Evolutionary conservation across 495 filamentous ascomycete species (phyloP).

Genomic region (Neurospora sp.): DNA sequence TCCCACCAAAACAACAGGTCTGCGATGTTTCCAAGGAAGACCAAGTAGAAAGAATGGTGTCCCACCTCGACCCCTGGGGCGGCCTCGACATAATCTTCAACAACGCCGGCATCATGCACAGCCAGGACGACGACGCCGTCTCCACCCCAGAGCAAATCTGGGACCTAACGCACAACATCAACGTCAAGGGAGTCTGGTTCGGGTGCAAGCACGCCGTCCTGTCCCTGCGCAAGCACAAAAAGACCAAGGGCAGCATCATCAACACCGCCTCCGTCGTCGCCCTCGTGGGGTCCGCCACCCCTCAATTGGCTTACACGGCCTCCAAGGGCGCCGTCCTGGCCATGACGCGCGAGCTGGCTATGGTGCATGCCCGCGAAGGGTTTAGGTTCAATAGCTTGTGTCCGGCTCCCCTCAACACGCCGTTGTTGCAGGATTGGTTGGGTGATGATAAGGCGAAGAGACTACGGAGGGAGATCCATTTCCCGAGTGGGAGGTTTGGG

Average conservation of each 20-base stretch:
- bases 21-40: constrained; percentile 61
- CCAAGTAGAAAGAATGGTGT: constrained; percentile 62
- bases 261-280: constrained; percentile 94
- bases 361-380: constrained; percentile 77
- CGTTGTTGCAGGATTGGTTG: constrained; percentile 88
- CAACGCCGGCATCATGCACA: constrained; percentile 98
- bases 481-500: constrained; percentile 89
- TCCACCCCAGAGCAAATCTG: constrained; percentile 83
- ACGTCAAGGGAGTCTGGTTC: constrained; percentile 98
- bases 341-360: constrained; percentile 69
- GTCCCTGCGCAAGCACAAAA: constrained; percentile 67
- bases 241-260: constrained; percentile 73
- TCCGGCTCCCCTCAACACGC: constrained; percentile 82
- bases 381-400: constrained; percentile 87
- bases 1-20: constrained; percentile 19
- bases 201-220: constrained; percentile 89
- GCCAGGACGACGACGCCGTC: constrained; percentile 74
- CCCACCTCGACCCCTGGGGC: constrained; percentile 69
- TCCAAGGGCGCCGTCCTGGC: constrained; percentile 91
- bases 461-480: constrained; percentile 80
- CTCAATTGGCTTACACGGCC: constrained; percentile 91
- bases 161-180: constrained; percentile 90
- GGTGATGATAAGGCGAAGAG: constrained; percentile 84
- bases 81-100: constrained; percentile 97
- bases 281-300: constrained; percentile 84